Evolutionary conservation across 768 basidiomycete species (phyloP), one percentile per base, ranked within the genome.

Genomic region (Daedalea quercina): DNA sequence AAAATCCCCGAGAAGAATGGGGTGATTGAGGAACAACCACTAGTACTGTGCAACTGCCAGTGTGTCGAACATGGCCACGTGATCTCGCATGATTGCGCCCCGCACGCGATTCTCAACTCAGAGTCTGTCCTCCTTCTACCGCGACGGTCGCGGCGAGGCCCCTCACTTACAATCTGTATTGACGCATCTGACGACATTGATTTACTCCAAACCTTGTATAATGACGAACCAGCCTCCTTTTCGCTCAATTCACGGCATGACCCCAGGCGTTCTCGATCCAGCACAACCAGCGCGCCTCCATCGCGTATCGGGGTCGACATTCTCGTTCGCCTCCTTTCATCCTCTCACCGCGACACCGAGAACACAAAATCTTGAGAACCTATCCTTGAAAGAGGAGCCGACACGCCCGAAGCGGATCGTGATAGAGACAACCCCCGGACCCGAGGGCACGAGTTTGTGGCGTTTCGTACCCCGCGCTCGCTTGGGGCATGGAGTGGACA

Each of bases 271-370:
- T 2, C 72, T 89, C 23, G 88, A 91, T 68, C 67, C 73, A 33
- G 72, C 79, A 0, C 88, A 91, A 64, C 69, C 71, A 12, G 62
- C 69, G 15, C 82, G 88, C 41, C 66, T 91, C 19, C 72, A 87
- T n/a, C 80, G 82, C 45, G 67, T 71, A 40, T 73, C 77, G 2
- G 73, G 72, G n/a, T 79, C 85, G 3, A 80, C 57, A 26, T 69
- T 90, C n/a, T 76, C 73, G 3, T 91, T 91, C 60, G 85, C 89
- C 9, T 76, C 76, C n/a, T 89, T 87, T 54, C 80, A 90, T 62
- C 84, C 87, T 3, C 74, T 73, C 49, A 76, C 82, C 23, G 89
- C 86, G 0, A 70, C 76, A n/a, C 67, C 70, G 13, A 44, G 24
- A 20, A 57, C 65, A 3, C 72, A 71, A 17, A 70, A 71, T 51